These are phyloP conservation scores for Tulasnella sp. DNA, from an alignment of 768 basidiomycete genomes.

Conservation along the genomic window DNA sequence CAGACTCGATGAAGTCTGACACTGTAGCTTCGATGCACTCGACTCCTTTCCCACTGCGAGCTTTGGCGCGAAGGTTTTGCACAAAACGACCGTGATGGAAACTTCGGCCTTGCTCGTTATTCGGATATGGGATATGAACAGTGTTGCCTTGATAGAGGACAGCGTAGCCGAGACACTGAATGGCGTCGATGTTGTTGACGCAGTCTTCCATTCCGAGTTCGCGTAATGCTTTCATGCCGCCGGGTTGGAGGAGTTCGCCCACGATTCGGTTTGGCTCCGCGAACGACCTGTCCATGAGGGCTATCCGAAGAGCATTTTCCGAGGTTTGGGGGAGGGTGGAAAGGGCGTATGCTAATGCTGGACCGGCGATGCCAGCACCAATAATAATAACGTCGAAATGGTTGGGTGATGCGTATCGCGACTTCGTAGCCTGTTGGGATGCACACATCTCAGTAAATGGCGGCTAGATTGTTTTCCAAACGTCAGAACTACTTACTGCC, in stretches of 20 bases:
- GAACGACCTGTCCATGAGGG: slow-evolving; percentile 83
- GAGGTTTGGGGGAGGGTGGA: slow-evolving; percentile 42
- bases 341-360: slow-evolving; percentile 78
- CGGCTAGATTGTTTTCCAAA: neutral
- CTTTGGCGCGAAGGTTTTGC: slow-evolving; percentile 63
- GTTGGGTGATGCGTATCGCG: slow-evolving; percentile 5
- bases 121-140: slow-evolving; percentile 87
- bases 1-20: slow-evolving; percentile 60
- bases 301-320: slow-evolving; percentile 55
- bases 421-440: neutral
- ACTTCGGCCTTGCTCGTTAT: slow-evolving; percentile 59
- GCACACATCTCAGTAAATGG: neutral
- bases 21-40: slow-evolving; percentile 82
- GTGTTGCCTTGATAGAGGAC: slow-evolving; percentile 56
- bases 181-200: slow-evolving; percentile 81
- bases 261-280: slow-evolving; percentile 94
- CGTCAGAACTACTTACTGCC: neutral
- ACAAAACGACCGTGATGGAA: slow-evolving; percentile 96
- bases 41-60: slow-evolving; percentile 52
- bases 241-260: slow-evolving; percentile 93
- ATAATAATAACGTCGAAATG: slow-evolving; percentile 68
- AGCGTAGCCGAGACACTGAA: slow-evolving; percentile 78
- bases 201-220: slow-evolving; percentile 68
- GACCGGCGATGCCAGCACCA: slow-evolving; percentile 87
- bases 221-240: slow-evolving; percentile 68